Conservation (phyloP, 2,329 filamentous ascomycete genomes). For the Fusarium dlaminii region DNA sequence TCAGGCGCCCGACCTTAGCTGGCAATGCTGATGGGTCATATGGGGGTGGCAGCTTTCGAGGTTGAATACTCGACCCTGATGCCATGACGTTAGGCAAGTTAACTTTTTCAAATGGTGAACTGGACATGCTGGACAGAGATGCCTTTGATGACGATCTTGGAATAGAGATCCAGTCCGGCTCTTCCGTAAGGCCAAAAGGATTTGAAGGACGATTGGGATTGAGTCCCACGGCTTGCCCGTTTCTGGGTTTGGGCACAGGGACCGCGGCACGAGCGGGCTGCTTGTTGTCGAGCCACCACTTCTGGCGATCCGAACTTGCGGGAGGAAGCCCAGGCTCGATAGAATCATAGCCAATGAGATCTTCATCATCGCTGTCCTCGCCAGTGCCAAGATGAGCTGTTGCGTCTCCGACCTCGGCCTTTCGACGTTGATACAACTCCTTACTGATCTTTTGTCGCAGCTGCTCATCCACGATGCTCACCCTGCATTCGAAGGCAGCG, state of each 20-base stretch:
- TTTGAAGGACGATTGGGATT: slow-evolving; percentile 83
- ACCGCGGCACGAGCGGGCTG: slow-evolving; percentile 80
- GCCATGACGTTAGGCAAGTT: slow-evolving; percentile 58
- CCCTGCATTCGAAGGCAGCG: slow-evolving; percentile 84
- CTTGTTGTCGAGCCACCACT: slow-evolving; percentile 77
- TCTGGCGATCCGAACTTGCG: slow-evolving; percentile 73
- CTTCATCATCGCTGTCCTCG: slow-evolving; percentile 77
- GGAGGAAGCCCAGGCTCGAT: slow-evolving; percentile 80
- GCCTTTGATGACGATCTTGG: slow-evolving; percentile 63
- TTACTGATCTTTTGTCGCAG: slow-evolving; percentile 77
- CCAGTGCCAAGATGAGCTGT: slow-evolving; percentile 63
- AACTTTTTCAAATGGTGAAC: slow-evolving; percentile 68
- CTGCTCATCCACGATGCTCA: slow-evolving; percentile 81
- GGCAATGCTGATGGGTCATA: slow-evolving; percentile 58
- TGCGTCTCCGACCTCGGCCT: slow-evolving; percentile 71
- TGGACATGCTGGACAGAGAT: slow-evolving; percentile 66
- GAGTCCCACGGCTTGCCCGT: slow-evolving; percentile 66
- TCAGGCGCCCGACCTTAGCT: slow-evolving; percentile 57
- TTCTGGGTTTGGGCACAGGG: slow-evolving; percentile 65
- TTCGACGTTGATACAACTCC: slow-evolving; percentile 77
- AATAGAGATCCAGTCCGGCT: slow-evolving; percentile 85
- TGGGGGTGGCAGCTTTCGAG: slow-evolving; percentile 62
- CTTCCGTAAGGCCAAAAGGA: slow-evolving; percentile 77
- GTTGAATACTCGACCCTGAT: slow-evolving; percentile 55
- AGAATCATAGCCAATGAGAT: slow-evolving; percentile 81